phyloP scores from a whole-genome alignment of 2,329 filamentous ascomycete species.

The Pyrenophora teres region DNA sequence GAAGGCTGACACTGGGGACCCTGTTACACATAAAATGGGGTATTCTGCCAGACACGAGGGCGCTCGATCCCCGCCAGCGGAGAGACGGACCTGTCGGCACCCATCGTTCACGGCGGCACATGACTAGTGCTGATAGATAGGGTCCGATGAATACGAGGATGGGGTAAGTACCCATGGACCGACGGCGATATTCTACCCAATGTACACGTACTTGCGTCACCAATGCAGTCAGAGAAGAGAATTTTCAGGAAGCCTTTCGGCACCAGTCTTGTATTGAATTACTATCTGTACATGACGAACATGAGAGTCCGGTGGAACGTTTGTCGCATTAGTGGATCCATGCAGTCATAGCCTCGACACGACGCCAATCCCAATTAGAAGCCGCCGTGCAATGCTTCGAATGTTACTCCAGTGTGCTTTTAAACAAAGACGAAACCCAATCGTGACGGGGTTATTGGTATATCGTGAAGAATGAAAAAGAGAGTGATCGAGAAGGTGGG shows the following conservation, averaged over 20 bases:
- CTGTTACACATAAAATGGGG: no score
- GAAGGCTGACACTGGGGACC: no score
- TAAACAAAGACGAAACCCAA: conserved; percentile 8
- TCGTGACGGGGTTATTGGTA: conserved; percentile 7
- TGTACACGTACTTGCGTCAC: neutral
- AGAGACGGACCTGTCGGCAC: no score
- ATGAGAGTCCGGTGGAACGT: conserved; percentile 1
- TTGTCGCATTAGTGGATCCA: conserved; percentile 9
- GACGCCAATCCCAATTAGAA: neutral
- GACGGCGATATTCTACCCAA: no score
- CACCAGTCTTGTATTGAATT: neutral
- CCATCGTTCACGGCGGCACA: no score
- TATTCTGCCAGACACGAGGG: no score
- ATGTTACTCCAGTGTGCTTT: conserved; percentile 10
- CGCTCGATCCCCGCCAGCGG: no score
- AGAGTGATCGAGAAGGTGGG: neutral
- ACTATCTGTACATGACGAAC: conserved; percentile 3
- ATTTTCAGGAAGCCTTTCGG: neutral
- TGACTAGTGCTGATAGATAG: no score
- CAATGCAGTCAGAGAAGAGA: neutral
- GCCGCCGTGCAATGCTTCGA: conserved; percentile 9
- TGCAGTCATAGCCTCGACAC: neutral
- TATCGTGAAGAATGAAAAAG: conserved; percentile 9
- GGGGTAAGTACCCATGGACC: no score
- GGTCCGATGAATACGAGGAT: no score